Evolutionary conservation across 2,329 filamentous ascomycete species (phyloP).

Genomic region (Colletotrichum sp.): DNA sequence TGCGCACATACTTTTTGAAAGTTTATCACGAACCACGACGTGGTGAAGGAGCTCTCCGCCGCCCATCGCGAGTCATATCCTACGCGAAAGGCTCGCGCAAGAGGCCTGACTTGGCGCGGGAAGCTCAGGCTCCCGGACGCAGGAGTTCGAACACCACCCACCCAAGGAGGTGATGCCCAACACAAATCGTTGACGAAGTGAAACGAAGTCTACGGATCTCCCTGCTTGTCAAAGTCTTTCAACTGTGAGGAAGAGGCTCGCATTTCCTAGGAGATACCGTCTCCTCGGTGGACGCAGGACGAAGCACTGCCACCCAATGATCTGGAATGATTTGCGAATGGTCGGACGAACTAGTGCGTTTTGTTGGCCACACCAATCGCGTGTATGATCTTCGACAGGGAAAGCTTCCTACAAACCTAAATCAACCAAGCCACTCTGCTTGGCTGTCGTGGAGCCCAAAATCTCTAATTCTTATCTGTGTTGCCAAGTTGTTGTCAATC

Average conservation of each 20-base stretch:
- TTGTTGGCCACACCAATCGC: not conserved
- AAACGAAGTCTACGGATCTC: not conserved
- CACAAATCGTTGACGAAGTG: too few species aligned
- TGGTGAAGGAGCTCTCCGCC: not conserved
- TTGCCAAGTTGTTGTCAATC: not conserved
- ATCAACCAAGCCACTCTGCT: not conserved
- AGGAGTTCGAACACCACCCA: not conserved
- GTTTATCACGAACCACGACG: not conserved
- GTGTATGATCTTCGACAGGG: slow-evolving; percentile 2
- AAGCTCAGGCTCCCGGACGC: not conserved
- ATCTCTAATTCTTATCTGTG: not conserved
- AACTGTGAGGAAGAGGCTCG: not conserved
- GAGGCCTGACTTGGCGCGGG: not conserved
- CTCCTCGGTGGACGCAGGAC: not conserved
- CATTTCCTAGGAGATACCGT: not conserved
- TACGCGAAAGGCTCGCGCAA: not conserved
- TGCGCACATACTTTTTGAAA: not conserved
- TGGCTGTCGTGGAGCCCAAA: not conserved
- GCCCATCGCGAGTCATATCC: not conserved
- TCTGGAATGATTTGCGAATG: not conserved
- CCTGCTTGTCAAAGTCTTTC: not conserved
- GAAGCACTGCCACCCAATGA: not conserved
- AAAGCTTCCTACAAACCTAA: slow-evolving; percentile 4
- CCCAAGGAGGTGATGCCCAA: not conserved
- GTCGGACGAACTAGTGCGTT: slow-evolving; percentile 4